Base-by-base conservation (phyloP, 257 asterid genomes). In the Eucommia ulmoides region DNA sequence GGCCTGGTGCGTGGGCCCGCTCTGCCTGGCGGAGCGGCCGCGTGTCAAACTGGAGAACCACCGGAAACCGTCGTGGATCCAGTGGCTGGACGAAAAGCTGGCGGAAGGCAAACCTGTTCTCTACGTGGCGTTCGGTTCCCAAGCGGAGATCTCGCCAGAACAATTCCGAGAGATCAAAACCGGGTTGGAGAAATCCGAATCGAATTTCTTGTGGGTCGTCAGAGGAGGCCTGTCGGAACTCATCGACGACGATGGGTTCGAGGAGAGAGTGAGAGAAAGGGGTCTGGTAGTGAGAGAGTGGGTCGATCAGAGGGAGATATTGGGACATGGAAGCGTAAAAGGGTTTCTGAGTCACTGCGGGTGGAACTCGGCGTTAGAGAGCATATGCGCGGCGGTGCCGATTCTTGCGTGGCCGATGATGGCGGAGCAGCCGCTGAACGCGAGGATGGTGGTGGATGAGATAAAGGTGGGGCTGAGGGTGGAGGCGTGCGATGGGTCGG, bases 281-380 rank as follows among this genome's bases (percentile, higher is more conserved):
- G 94, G 85, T 18, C 24, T 75, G 19, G n/a, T 82, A 14, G 79
- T 75, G 1, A 65, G 47, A 15, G 88, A 63, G 17, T 84, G 93
- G 91, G 86, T 79, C 12, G 82, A 79, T 50, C 96, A 85, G 63
- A 18, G 50, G 23, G 38, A 52, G 2, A 66, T 79, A 2, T 73
- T 82, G 8, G 18, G 25, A 2, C 96, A 85, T 57, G 59, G 58
- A 1, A 67, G 59, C 0, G 65, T 79, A 2, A 61, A 53, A 8
- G 88, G 85, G 49, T 77, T 79, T 57, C 41, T 85, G 67, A 77
- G 88, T 54, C 94, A 85, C 45, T 84, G 95, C 17, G 95, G 95
- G 51, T 84, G 93, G 91, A 84, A 84, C 56, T 84, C 95, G 9
- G 79, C 75, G 51, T 14, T 52, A 49, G 95, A 84, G 49, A 69